phyloP scores from a whole-genome alignment of 305 asterid species.

The Fraxinus albicans region DNA sequence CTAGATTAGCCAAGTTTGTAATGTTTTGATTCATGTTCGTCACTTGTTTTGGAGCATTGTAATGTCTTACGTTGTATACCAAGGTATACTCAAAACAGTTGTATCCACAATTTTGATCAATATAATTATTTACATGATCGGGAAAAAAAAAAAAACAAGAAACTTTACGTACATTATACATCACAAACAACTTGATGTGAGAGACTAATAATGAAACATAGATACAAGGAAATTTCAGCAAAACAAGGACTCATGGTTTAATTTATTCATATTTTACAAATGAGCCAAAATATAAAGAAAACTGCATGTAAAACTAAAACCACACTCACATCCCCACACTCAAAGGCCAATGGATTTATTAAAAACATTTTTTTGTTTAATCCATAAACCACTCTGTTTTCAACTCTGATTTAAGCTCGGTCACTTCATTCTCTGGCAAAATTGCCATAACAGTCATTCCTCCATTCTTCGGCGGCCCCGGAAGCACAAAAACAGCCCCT shows the following conservation, averaged over 20 bases:
- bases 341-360: background rate
- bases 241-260: background rate
- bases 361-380: slow-evolving; percentile 5
- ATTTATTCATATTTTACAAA: background rate
- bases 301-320: too few species aligned
- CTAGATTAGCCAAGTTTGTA: too few species aligned
- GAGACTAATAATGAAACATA: background rate
- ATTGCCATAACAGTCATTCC: slow-evolving; percentile 43
- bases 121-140: too few species aligned
- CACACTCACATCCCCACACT: background rate
- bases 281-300: background rate
- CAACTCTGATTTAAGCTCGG: slow-evolving; percentile 47
- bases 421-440: slow-evolving; percentile 56
- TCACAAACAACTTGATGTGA: background rate
- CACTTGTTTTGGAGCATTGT: too few species aligned
- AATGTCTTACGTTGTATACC: too few species aligned
- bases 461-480: slow-evolving; percentile 22
- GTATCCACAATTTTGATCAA: too few species aligned
- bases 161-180: background rate
- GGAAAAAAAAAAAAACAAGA: too few species aligned
- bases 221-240: background rate
- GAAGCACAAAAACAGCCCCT: slow-evolving; percentile 62
- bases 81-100: too few species aligned
- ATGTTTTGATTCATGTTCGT: too few species aligned
- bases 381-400: slow-evolving; percentile 41